These are phyloP conservation scores for Clonostachys sp. DNA, from an alignment of 2,329 filamentous ascomycete species.

Conservation along the genomic window DNA sequence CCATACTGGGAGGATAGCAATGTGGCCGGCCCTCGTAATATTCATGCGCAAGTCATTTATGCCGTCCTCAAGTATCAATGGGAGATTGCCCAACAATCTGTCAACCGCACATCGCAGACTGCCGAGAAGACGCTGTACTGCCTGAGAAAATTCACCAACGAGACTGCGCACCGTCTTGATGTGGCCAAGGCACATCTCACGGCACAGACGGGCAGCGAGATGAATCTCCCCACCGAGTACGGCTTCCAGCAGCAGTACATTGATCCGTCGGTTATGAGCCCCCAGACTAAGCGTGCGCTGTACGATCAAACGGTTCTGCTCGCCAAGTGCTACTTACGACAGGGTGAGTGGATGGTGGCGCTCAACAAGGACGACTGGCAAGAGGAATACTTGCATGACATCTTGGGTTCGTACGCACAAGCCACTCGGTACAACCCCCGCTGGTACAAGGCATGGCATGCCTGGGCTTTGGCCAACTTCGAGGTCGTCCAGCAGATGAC, in stretches of 20 bases:
- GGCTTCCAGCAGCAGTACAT: conserved; percentile 40
- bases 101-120: conserved; percentile 32
- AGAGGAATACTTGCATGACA: conserved; percentile 78
- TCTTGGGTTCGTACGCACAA: conserved; percentile 83
- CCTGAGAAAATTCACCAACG: conserved; percentile 55
- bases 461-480: conserved; percentile 97
- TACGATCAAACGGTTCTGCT: conserved; percentile 67
- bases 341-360: conserved; percentile 91
- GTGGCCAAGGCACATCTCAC: conserved; percentile 45
- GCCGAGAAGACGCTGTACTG: conserved; percentile 54
- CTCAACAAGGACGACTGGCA: conserved; percentile 88
- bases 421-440: conserved; percentile 91
- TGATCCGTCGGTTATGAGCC: conserved; percentile 38
- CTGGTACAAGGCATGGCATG: conserved; percentile 99
- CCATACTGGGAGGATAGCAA: conserved; percentile 49
- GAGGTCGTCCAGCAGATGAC: conserved; percentile 87
- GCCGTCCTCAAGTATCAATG: conserved; percentile 97
- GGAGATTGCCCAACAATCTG: conserved; percentile 69
- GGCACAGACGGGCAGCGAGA: conserved; percentile 39
- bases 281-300: conserved; percentile 46
- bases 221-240: conserved; percentile 39
- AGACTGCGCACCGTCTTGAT: conserved; percentile 51
- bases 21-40: conserved; percentile 28
- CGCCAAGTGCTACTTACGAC: conserved; percentile 92
- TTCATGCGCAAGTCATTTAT: conserved; percentile 79